Percentiles rank a stretch among this genome's conserved stretches.
Evolutionary conservation across 192 early-diverging fungal species (phyloP).

Genomic region (Umbelopsis isabellina): DNA sequence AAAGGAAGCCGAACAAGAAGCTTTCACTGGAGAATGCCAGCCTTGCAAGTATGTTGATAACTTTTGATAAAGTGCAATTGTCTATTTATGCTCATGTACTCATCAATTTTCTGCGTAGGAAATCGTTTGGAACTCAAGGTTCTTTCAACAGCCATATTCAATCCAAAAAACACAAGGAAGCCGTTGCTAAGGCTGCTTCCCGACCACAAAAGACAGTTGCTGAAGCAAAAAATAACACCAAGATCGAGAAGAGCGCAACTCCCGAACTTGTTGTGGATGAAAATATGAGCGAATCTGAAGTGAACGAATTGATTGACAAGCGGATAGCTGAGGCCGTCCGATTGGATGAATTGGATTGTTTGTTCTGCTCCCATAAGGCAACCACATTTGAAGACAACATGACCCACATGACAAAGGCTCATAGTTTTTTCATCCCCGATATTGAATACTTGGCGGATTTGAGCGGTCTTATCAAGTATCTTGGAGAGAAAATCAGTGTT

Average conservation of each 20-base stretch:
- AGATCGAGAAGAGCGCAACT: conserved; percentile 33
- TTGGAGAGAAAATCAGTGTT: conserved; percentile 94
- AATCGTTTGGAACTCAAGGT: conserved; percentile 65
- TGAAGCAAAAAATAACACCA: conserved; percentile 38
- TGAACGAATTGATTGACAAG: conserved; percentile 78
- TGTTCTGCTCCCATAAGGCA: conserved; percentile 84
- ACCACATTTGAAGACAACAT: conserved; percentile 75
- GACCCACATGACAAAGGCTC: conserved; percentile 88
- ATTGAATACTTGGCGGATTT: conserved; percentile 91
- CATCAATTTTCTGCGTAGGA: conserved; percentile 16
- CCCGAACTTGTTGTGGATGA: conserved; percentile 47
- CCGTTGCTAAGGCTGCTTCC: conserved; percentile 47
- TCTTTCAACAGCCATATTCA: conserved; percentile 86
- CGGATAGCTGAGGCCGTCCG: conserved; percentile 75
- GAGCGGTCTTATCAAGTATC: conserved; percentile 85
- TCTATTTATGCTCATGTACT: not conserved
- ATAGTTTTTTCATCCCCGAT: conserved; percentile 97
- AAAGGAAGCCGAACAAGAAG: conserved; percentile 49
- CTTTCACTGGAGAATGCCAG: conserved; percentile 49
- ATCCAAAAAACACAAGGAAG: conserved; percentile 97
- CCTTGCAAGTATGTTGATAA: conserved; percentile 45
- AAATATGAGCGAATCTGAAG: conserved; percentile 56
- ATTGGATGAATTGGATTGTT: conserved; percentile 78
- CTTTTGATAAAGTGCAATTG: not conserved
- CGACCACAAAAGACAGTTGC: conserved; percentile 20